Conservation (phyloP, 257 asterid genomes). For the Nicotiana sylvestris region DNA sequence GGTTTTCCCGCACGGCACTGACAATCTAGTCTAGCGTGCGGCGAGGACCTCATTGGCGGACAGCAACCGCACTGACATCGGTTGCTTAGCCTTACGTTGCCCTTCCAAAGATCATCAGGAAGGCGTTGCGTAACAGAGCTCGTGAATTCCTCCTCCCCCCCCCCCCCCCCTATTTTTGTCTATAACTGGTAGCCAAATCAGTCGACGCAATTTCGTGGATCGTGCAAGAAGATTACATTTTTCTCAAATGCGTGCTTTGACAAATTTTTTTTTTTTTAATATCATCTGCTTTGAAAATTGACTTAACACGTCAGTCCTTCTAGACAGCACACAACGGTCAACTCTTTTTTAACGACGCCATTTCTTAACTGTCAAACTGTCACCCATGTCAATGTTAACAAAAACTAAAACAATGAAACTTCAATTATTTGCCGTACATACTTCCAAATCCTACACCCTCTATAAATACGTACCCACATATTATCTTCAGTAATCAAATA, state of each 20-base stretch:
- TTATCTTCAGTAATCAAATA: background rate
- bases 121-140: no score
- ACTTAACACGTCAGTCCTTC: constrained; percentile 16
- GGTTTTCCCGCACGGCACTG: no score
- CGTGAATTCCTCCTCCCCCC: no score
- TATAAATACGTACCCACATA: background rate
- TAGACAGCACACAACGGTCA: constrained; percentile 49
- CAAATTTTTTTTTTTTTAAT: background rate
- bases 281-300: constrained; percentile 24
- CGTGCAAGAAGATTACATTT: background rate
- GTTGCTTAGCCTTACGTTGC: no score
- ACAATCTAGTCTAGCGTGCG: no score
- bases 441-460: background rate
- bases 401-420: background rate
- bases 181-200: no score
- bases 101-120: no score
- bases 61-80: no score
- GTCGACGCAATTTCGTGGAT: no score
- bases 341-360: constrained; percentile 21
- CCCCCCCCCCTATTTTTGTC: no score
- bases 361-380: background rate
- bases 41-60: no score
- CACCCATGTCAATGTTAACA: background rate
- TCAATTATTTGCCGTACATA: background rate
- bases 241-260: constrained; percentile 18